Base-by-base conservation (phyloP, 2,329 filamentous ascomycete species). In the Coniella lustricola region DNA sequence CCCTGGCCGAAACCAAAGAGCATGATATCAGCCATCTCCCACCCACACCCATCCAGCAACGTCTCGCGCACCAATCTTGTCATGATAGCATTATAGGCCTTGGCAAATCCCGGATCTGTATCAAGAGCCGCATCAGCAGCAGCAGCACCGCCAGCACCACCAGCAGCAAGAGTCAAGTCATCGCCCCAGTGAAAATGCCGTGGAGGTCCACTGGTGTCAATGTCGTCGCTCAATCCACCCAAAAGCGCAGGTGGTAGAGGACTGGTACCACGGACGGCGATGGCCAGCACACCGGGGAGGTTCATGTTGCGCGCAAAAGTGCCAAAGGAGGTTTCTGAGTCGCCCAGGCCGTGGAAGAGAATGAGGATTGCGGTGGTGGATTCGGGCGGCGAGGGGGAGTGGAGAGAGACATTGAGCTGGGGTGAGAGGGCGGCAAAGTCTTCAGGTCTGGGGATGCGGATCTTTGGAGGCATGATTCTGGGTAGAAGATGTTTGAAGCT, bases 281-380 rank as follows among this genome's bases (percentile, higher is more conserved):
- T 77, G 58, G 82, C 81, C 49, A 83, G 76, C 45, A 90, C 90
- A 59, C 90, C 86, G 0, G 89, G 88, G 3, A 95, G 78, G 52
- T 76, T 73, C 52, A 95, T 68, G 56, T 79, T 81, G 49, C 73
- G 71, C 17, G 82, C 87, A 53, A 95, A 85, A 38, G 69, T 68
- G 51, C 79, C 75, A 64, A 93, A 94, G 32, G 85, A 74, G 3
- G 63, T 60, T 51, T 87, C 77, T 31, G 77, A 81, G 67, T 95
- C 90, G 54, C 90, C 90, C 12, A 95, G 77, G 55, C 89, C 89
- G 65, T 95, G 90, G 50, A 95, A 80, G 44, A 95, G 77, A 60
- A 95, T 69, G 53, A 95, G 79, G 56, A 94, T 74, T 57, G 90
- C 84, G 37, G 82, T 85, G 9, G 84, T 79, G 12, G 77, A 76